These are phyloP conservation scores for Trichoderma sp. DNA, from an alignment of 2,329 filamentous ascomycete species.

Conservation along the genomic window DNA sequence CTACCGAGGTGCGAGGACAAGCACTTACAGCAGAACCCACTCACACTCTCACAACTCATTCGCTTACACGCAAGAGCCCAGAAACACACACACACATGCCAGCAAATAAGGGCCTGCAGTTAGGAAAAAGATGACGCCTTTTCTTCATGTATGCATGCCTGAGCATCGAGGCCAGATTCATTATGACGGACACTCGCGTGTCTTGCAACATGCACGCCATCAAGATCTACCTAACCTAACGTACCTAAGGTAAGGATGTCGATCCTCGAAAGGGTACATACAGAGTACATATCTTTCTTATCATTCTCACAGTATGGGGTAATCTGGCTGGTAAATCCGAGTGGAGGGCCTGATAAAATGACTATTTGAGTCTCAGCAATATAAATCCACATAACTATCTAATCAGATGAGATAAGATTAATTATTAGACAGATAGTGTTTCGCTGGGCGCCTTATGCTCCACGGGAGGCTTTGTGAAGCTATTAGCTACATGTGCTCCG, in stretches of 20 bases:
- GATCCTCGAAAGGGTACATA: neutral
- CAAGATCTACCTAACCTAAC: neutral
- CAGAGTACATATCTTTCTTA: neutral
- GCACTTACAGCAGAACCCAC: neutral
- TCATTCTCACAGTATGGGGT: neutral
- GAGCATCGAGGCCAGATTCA: neutral
- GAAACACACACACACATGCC: neutral
- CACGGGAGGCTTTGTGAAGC: too few species aligned
- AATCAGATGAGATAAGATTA: too few species aligned
- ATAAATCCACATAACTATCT: too few species aligned
- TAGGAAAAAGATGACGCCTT: neutral
- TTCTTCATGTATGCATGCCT: constrained; percentile 3
- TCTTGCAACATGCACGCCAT: neutral
- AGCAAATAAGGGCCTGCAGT: neutral
- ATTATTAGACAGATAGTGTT: too few species aligned
- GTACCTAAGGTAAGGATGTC: neutral
- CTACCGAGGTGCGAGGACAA: neutral
- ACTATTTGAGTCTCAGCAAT: too few species aligned
- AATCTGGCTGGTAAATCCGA: too few species aligned
- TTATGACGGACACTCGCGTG: neutral
- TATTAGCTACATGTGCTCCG: too few species aligned
- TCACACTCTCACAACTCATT: neutral
- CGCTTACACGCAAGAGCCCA: neutral
- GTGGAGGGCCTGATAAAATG: too few species aligned
- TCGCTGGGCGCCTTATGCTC: too few species aligned